phyloP scores from a whole-genome alignment of 176 grass and related monocot species.

The Musa acuminata region DNA sequence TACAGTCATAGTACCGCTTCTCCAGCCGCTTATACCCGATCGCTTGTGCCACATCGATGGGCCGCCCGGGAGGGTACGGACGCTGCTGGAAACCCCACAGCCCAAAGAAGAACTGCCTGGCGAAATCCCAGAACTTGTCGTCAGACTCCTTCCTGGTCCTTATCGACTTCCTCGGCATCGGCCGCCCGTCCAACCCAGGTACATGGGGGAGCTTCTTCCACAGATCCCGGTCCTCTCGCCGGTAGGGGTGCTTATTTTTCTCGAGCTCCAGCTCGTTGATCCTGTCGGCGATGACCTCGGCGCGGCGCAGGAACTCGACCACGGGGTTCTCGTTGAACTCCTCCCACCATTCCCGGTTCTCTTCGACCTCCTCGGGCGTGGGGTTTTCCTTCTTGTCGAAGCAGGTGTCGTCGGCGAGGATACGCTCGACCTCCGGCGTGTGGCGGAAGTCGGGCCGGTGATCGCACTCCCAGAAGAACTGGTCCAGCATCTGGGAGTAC shows the following conservation, averaged over 20 bases:
- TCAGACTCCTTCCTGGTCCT: slow-evolving; percentile 22
- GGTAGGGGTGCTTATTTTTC: slow-evolving; percentile 20
- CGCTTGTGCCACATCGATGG: slow-evolving; percentile 26
- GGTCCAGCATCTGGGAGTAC: slow-evolving; percentile 21
- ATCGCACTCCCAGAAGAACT: slow-evolving; percentile 32
- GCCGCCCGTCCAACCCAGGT: slow-evolving; percentile 20
- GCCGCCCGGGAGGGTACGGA: slow-evolving; percentile 27
- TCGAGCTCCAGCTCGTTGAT: slow-evolving; percentile 25
- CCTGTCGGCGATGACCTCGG: slow-evolving; percentile 18
- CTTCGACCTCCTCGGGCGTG: slow-evolving; percentile 22
- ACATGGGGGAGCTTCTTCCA: slow-evolving; percentile 28
- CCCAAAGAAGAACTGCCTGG: slow-evolving; percentile 26
- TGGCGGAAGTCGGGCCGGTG: slow-evolving; percentile 27
- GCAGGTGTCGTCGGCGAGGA: slow-evolving; percentile 21
- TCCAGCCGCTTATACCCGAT: slow-evolving; percentile 27
- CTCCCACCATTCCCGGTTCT: slow-evolving; percentile 24
- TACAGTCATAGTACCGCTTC: slow-evolving; percentile 30
- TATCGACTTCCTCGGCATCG: slow-evolving; percentile 26
- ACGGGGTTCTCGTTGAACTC: slow-evolving; percentile 27
- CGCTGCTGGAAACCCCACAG: slow-evolving; percentile 25
- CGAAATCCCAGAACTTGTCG: slow-evolving; percentile 30
- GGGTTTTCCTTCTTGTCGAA: slow-evolving; percentile 26
- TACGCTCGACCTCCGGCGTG: slow-evolving; percentile 19
- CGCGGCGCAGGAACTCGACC: slow-evolving; percentile 25
- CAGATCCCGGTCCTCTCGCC: slow-evolving; percentile 21